phyloP scores from a whole-genome alignment of 1,139 yeast genomes.

The Hansenula sp. region DNA sequence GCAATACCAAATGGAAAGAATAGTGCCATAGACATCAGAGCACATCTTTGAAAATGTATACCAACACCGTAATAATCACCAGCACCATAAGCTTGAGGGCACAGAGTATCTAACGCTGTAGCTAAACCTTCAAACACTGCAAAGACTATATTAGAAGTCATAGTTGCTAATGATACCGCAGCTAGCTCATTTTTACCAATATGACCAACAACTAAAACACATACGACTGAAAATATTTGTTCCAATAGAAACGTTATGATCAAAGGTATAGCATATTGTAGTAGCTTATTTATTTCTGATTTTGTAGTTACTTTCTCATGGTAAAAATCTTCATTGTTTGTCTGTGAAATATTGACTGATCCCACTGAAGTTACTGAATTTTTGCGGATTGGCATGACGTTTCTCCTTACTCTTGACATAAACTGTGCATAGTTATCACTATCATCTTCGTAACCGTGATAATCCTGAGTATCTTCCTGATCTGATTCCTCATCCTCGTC shows the following conservation, averaged over 20 bases:
- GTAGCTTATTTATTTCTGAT: slow-evolving; percentile 44
- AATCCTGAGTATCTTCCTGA: slow-evolving; percentile 20
- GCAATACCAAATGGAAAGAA: slow-evolving; percentile 58
- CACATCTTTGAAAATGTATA: slow-evolving; percentile 59
- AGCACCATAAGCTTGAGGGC: slow-evolving; percentile 82
- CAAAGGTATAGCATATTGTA: slow-evolving; percentile 58
- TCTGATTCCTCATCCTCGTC: slow-evolving; percentile 15
- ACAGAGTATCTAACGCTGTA: slow-evolving; percentile 80
- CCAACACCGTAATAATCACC: slow-evolving; percentile 60
- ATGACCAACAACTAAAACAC: slow-evolving; percentile 70
- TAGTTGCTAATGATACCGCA: slow-evolving; percentile 80
- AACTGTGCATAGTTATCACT: slow-evolving; percentile 24
- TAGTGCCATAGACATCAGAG: slow-evolving; percentile 48
- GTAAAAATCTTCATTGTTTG: slow-evolving; percentile 35
- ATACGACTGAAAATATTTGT: slow-evolving; percentile 67
- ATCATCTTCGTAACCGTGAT: slow-evolving; percentile 35
- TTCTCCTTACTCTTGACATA: slow-evolving; percentile 23
- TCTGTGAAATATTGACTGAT: slow-evolving; percentile 13
- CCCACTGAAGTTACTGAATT: slow-evolving; percentile 29
- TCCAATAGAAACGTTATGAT: slow-evolving; percentile 65
- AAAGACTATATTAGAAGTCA: slow-evolving; percentile 82
- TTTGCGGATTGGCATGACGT: slow-evolving; percentile 22
- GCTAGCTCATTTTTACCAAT: slow-evolving; percentile 69
- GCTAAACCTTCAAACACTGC: slow-evolving; percentile 87
- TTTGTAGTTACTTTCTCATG: slow-evolving; percentile 40